Evolutionary conservation across 768 basidiomycete genomes (phyloP).

Genomic region (Termitomyces sp.): DNA sequence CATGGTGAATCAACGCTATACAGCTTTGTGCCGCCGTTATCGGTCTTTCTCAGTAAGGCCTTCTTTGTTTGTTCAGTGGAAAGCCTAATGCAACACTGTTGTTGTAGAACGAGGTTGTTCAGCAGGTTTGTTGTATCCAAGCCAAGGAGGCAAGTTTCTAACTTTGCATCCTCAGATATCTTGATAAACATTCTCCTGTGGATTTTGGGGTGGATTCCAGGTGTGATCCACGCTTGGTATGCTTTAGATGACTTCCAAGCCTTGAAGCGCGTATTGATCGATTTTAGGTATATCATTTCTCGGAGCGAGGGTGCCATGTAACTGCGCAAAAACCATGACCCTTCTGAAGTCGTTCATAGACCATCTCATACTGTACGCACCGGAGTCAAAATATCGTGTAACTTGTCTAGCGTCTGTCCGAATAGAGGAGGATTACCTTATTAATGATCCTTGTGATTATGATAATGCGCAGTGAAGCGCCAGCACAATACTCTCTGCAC

Average conservation of each 20-base stretch:
- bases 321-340: too few relatives aligned
- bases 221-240: constrained; percentile 38
- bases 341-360: background rate
- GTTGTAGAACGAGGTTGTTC: constrained; percentile 12
- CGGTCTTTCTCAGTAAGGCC: background rate
- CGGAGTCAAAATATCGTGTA: background rate
- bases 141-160: background rate
- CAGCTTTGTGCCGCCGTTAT: background rate
- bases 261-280: background rate
- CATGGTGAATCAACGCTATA: background rate
- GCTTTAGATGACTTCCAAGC: background rate
- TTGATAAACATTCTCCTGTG: constrained; percentile 34
- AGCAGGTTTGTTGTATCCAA: constrained; percentile 6
- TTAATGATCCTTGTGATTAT: background rate
- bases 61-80: background rate
- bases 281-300: background rate
- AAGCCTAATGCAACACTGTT: background rate
- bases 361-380: background rate
- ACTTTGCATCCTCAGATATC: constrained; percentile 20
- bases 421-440: background rate
- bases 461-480: background rate
- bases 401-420: background rate
- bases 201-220: constrained; percentile 50
- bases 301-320: constrained; percentile 2
- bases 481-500: background rate